Conservation (phyloP, 257 asterid genomes). For the Solanum megistacrolobum region DNA sequence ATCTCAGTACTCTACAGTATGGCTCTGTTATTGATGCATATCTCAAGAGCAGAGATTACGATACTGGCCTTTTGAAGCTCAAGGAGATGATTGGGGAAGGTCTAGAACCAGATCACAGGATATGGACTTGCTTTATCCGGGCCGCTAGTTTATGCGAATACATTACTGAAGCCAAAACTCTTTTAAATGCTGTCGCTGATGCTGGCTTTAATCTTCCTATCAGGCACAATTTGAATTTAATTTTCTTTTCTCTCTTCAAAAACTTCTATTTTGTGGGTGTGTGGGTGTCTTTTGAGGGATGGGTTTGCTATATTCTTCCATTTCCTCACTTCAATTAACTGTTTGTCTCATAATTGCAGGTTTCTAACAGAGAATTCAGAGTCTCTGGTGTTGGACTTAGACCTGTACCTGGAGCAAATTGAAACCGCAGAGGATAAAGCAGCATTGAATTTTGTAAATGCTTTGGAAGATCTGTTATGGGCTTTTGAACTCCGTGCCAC, state of each 20-base stretch:
- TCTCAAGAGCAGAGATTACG: constrained; percentile 71
- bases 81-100: constrained; percentile 64
- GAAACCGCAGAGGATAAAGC: constrained; percentile 70
- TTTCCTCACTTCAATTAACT: constrained; percentile 9
- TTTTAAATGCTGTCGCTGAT: constrained; percentile 59
- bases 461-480: constrained; percentile 90
- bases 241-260: constrained; percentile 2
- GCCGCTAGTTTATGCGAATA: constrained; percentile 70
- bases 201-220: constrained; percentile 77
- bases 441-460: constrained; percentile 83
- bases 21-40: constrained; percentile 85
- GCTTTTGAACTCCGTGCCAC: constrained; percentile 90
- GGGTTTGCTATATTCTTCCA: not conserved
- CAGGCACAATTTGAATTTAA: constrained; percentile 34
- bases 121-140: constrained; percentile 84
- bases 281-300: not conserved
- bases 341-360: constrained; percentile 31
- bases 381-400: constrained; percentile 59
- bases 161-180: constrained; percentile 39
- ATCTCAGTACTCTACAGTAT: constrained; percentile 60
- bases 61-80: constrained; percentile 61
- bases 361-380: constrained; percentile 58
- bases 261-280: not conserved
- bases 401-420: constrained; percentile 51
- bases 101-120: constrained; percentile 70